Conservation (phyloP, 441 rosid genomes). For the Sinapis alba region DNA sequence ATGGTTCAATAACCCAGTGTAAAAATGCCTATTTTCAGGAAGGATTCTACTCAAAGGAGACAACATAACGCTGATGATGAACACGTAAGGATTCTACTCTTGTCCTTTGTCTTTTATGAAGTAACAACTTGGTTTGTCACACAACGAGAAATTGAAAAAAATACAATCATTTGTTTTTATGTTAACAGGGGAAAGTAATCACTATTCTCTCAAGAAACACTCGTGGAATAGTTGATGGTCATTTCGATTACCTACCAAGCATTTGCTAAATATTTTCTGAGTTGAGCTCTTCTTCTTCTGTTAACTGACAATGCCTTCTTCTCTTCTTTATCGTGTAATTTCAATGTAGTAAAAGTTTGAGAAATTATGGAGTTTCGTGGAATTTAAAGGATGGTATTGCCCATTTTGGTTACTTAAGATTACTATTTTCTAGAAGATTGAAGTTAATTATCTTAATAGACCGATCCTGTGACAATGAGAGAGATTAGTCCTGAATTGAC, state of each 20-base stretch:
- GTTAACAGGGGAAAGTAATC: constrained; percentile 38
- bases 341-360: constrained; percentile 14
- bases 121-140: not conserved
- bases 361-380: constrained; percentile 19
- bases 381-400: constrained; percentile 11
- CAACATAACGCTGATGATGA: constrained; percentile 91
- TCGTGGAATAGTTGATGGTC: constrained; percentile 9
- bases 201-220: constrained; percentile 10
- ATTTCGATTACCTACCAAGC: not conserved
- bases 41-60: constrained; percentile 88
- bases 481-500: too few relatives aligned
- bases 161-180: not conserved
- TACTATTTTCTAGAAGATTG: not conserved
- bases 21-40: constrained; percentile 49
- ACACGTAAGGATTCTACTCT: constrained; percentile 57
- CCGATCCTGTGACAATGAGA: too few relatives aligned
- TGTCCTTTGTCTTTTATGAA: not conserved
- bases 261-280: constrained; percentile 21
- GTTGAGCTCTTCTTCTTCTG: constrained; percentile 5
- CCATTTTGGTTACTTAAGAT: not conserved
- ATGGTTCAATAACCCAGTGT: constrained; percentile 1
- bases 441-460: not conserved
- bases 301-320: constrained; percentile 14
- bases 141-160: not conserved
- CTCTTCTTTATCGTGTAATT: constrained; percentile 18